phyloP scores from a whole-genome alignment of 345 rosid species.

The Populus nigra region DNA sequence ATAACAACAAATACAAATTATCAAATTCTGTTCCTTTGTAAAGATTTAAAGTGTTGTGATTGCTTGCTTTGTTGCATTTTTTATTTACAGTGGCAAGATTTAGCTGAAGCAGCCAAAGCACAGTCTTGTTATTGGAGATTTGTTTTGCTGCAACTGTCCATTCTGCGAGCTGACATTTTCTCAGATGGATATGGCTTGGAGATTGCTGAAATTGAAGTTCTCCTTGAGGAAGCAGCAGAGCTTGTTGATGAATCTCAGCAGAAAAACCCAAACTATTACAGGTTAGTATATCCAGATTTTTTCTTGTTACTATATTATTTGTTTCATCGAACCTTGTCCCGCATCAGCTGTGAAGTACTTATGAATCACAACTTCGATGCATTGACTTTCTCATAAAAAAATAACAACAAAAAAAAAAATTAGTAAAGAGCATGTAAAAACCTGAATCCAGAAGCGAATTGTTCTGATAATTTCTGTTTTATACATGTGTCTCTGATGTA shows the following conservation, averaged over 20 bases:
- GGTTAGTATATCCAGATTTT: conserved; percentile 37
- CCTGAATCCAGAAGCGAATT: not conserved
- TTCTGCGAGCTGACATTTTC: conserved; percentile 61
- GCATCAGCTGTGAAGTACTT: not conserved
- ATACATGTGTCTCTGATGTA: not conserved
- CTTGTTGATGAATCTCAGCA: conserved; percentile 77
- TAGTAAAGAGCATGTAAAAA: not conserved
- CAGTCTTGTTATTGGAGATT: conserved; percentile 87
- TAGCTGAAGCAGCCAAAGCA: conserved; percentile 74
- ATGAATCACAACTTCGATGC: not conserved
- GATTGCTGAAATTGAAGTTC: conserved; percentile 76
- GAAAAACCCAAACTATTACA: conserved; percentile 76
- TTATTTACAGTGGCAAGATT: conserved; percentile 70
- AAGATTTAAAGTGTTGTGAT: not conserved
- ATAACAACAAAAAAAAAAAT: not conserved
- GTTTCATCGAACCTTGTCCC: not conserved
- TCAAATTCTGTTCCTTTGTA: conserved; percentile 3
- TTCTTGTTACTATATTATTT: not conserved
- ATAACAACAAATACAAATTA: not conserved
- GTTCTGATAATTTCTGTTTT: not conserved
- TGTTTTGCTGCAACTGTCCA: conserved; percentile 71
- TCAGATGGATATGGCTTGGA: conserved; percentile 52
- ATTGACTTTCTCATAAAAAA: no score
- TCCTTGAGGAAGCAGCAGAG: conserved; percentile 94
- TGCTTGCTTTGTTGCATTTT: conserved; percentile 14